Evolutionary conservation across 768 basidiomycete genomes (phyloP).

Genomic region (Tulasnella sp.): DNA sequence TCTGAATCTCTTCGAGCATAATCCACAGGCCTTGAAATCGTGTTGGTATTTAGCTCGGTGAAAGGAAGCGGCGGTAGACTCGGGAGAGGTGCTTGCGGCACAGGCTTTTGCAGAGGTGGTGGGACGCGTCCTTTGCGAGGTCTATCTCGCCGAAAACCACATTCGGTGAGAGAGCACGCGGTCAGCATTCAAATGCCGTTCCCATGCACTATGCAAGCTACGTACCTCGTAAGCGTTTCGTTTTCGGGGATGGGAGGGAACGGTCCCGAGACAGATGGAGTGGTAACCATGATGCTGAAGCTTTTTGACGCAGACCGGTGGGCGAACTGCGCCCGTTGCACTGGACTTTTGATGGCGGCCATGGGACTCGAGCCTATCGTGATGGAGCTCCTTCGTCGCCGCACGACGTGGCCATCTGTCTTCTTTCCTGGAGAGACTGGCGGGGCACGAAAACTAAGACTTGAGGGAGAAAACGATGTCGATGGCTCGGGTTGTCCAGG

Average conservation of each 20-base stretch:
- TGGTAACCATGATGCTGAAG: not conserved
- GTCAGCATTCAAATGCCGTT: not conserved
- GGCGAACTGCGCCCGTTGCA: constrained; percentile 3
- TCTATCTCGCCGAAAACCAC: not conserved
- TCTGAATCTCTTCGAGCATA: constrained; percentile 2
- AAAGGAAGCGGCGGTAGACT: not conserved
- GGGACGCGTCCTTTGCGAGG: not conserved
- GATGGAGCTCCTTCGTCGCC: constrained; percentile 1
- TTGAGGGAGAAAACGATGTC: not conserved
- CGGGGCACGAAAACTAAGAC: not conserved
- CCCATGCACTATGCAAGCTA: not conserved
- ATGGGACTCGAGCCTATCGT: constrained; percentile 4
- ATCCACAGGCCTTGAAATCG: not conserved
- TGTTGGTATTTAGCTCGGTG: not conserved
- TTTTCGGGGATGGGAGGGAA: not conserved
- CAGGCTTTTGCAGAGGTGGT: constrained; percentile 5
- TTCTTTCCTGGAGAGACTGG: constrained; percentile 1
- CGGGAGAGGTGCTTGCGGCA: not conserved
- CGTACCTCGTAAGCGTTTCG: not conserved
- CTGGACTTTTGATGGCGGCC: constrained; percentile 7
- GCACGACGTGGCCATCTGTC: not conserved
- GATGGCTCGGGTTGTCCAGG: not conserved
- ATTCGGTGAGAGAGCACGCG: not conserved
- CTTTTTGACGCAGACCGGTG: not conserved
- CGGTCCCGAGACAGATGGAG: not conserved